These are phyloP conservation scores for Coprinopsis marcescibilis DNA, from an alignment of 768 basidiomycete species.

Conservation along the genomic window DNA sequence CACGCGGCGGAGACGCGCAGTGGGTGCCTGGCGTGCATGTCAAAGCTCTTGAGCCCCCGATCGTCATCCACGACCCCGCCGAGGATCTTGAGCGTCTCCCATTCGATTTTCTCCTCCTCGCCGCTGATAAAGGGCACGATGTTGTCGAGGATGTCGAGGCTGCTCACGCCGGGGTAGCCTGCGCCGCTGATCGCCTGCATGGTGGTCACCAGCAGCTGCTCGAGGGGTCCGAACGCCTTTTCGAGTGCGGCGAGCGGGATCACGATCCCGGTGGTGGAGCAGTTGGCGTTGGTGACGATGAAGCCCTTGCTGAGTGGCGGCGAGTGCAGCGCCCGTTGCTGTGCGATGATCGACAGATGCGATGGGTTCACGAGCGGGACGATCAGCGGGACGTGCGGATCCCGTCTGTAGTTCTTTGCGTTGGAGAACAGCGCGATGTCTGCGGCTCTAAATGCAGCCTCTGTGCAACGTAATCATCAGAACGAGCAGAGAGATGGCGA, in stretches of 20 bases:
- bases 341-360: constrained; percentile 78
- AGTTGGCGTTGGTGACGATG: constrained; percentile 98
- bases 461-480: constrained; percentile 53
- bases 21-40: constrained; percentile 76
- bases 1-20: constrained; percentile 90
- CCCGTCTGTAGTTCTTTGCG: constrained; percentile 92
- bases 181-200: constrained; percentile 97
- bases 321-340: constrained; percentile 67
- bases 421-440: constrained; percentile 95
- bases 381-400: constrained; percentile 89
- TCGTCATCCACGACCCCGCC: constrained; percentile 67
- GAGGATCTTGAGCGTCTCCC: constrained; percentile 97
- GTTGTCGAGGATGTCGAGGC: constrained; percentile 92
- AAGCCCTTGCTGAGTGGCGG: constrained; percentile 78
- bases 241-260: constrained; percentile 91
- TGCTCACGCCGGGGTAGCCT: constrained; percentile 93
- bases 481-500: no score
- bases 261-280: constrained; percentile 90
- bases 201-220: constrained; percentile 86
- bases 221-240: constrained; percentile 88
- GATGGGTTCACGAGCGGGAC: constrained; percentile 92
- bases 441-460: constrained; percentile 78
- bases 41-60: constrained; percentile 58
- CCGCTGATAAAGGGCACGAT: constrained; percentile 91
- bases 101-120: constrained; percentile 98